Evolutionary conservation across 2,329 filamentous ascomycete genomes (phyloP), one percentile per base, ranked within the genome.

Genomic region (Fusarium odoratissimum): DNA sequence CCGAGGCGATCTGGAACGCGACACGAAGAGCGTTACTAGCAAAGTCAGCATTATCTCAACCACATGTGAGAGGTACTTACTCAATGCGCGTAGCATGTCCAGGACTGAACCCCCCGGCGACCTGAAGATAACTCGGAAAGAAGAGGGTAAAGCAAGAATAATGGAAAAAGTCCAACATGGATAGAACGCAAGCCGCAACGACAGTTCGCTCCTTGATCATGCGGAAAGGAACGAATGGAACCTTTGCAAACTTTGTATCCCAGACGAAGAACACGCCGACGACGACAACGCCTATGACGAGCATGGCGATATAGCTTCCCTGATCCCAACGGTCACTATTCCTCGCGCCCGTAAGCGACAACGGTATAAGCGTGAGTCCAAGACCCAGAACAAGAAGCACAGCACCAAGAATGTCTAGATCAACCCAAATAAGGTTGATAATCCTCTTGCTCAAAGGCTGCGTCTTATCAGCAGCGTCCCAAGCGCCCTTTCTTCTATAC

Each of bases 111-210:
- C 78, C 76, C 1, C 79, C 81, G 19, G 81, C 82, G 5, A 84
- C 81, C 54, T 83, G 81, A 0, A 84, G 78, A 45, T 82, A 84
- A 46, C 82, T 84, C 0, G 82, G 80, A 51, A 83, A 83, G 69
- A 84, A 83, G 3, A 82, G 75, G 1, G 80, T 80, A 60, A 83
- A 84, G 35, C 81, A 73, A 4, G 80, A 80, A 55, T 84, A 82
- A 17, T 82, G 76, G 35, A 81, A 79, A 25, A 80, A 81, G 48
- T 84, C 82, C 3, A 84, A 75, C 31, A 81, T 77, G 10, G 77
- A 80, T 4, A 83, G 63, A 2, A 80, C 38, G 40, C 82, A 83
- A 3, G 83, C 83, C 0, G 80, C 81, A 16, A 83, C 75, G 12
- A 84, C 79, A 5, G 83, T 84, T 17, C 79, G 77, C 56, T 84